Base-by-base conservation (phyloP, 441 rosid species). In the Corymbia calophylla region DNA sequence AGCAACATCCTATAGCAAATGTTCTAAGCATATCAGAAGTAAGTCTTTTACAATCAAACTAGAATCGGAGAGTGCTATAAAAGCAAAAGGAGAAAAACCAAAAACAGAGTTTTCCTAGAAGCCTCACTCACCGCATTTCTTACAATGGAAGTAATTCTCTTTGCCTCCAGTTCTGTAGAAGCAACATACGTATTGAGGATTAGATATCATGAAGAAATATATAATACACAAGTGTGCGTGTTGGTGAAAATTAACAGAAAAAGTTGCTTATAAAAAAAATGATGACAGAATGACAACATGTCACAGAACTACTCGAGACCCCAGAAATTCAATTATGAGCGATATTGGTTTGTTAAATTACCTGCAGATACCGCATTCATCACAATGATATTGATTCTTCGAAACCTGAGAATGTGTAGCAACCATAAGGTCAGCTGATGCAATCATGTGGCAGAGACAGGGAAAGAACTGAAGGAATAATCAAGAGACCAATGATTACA, bases 121-220 rank as follows among this genome's bases (percentile, higher is more conserved):
- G 51, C 29, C n/a, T 55, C 68, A 92, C 96, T 93, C 89, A 94
- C 99, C 96, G 7, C 99, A 96, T 93, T 81, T 94, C 86, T 93
- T 91, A 87, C 98, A 96, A 77, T 96, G 98, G 90, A 95, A 96
- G 90, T 93, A 96, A 89, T 95, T 96, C 19, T 95, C 97, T 90
- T 92, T 89, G 70, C 97, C 98, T 84, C 97, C 97, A 21, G 96
- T 95, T 92, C 97, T 96, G 95, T 77, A 64, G 87, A 91, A 92
- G 48, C 88, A 92, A 47, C 84, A 73, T 17, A 73, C 1, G 5
- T 51, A 21, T 21, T 21, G 84, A 73, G 51, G 49, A 73, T 73
- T 73, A 12, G 18, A 44, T 73, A 73, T 21, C 23, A 44, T 73
- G 84, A 39, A 4, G 17, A 39, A 44, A 39, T 73, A 35, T 23